phyloP scores from a whole-genome alignment of 345 rosid species.

The Gynandropsis gynandra region DNA sequence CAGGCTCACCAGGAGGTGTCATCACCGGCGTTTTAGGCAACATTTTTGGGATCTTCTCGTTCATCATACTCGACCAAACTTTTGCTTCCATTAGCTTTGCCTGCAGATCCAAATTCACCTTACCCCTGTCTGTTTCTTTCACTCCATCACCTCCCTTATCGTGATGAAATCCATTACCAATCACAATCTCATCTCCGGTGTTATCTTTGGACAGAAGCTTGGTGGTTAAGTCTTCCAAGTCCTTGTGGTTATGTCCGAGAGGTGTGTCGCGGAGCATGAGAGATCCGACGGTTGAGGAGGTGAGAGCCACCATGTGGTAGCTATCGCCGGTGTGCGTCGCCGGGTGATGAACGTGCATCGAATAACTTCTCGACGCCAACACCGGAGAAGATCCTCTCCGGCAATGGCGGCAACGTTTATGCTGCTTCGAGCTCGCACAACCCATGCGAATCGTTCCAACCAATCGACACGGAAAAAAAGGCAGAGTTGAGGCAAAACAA shows the following conservation, averaged over 20 bases:
- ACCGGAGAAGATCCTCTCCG: conserved; percentile 45
- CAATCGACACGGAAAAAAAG: neutral
- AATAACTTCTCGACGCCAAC: conserved; percentile 58
- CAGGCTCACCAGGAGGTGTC: conserved; percentile 93
- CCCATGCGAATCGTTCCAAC: conserved; percentile 40
- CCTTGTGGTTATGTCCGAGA: conserved; percentile 16
- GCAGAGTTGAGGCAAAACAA: neutral
- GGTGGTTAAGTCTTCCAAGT: conserved; percentile 13
- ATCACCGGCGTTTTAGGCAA: conserved; percentile 55
- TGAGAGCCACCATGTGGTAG: conserved; percentile 78
- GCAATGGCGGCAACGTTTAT: conserved; percentile 57
- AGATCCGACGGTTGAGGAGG: conserved; percentile 72
- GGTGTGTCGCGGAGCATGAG: conserved; percentile 35
- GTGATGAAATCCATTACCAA: conserved; percentile 10
- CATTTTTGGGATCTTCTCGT: conserved; percentile 57
- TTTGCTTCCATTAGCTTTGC: conserved; percentile 60
- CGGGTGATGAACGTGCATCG: conserved; percentile 66
- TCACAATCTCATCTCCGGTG: conserved; percentile 9
- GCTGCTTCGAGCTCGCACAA: conserved; percentile 65
- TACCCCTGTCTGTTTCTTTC: conserved; percentile 6
- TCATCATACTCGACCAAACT: conserved; percentile 75
- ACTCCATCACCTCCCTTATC: neutral
- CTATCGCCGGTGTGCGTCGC: conserved; percentile 52
- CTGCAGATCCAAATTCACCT: conserved; percentile 4
- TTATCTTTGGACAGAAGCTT: conserved; percentile 13